Evolutionary conservation across 2,329 filamentous ascomycete genomes (phyloP), one percentile per base, ranked within the genome.

Genomic region (Cordyceps cateniannulata): DNA sequence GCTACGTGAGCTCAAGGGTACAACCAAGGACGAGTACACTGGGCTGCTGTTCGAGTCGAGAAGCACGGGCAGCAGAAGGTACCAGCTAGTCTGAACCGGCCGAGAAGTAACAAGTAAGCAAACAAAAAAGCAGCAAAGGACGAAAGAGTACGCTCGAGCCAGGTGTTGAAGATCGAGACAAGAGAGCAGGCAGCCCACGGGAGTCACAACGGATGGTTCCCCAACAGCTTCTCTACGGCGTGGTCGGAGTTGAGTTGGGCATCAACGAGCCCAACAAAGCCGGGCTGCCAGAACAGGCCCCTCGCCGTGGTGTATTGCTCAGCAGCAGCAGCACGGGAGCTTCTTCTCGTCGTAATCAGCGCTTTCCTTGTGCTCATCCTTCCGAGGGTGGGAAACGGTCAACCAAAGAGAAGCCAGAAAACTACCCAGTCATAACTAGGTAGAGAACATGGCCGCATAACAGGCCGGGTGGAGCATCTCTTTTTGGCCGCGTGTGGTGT

Each of bases 381-480:
- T 29, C 27, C 27, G 35, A 8, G 38, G 38, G 38, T 16, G 14
- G 38, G 38, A 42, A 7, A n/a, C 5, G 38, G 38, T 32, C 48
- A 20, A 32, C 27, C 27, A 20, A 29, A 6, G 47, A n/a, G 47
- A 42, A 22, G n/a, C 42, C 42, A 45, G 18, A n/a, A 45, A 45
- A 22, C 1, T 7, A 8, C 6, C 5, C 8, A 20, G 16, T 4
- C 22, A 24, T 12, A 14, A 16, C 20, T 10, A 24, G 8, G 3
- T 16, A 5, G 18, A 58, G 35, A 58, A 7, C 47, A 50, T 38
- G 56, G 56, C 47, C 56, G 56, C 56, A 59, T 48, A 48, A 50
- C 56, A 22, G 54, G 54, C 45, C 54, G 44, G 44, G 54, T 58
- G 54, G 54, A 48, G 54, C 29, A 24, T 24, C 14, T 27, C 2